Evolutionary conservation across 2,329 filamentous ascomycete species (phyloP).

Genomic region (Lecanicillium sp.): DNA sequence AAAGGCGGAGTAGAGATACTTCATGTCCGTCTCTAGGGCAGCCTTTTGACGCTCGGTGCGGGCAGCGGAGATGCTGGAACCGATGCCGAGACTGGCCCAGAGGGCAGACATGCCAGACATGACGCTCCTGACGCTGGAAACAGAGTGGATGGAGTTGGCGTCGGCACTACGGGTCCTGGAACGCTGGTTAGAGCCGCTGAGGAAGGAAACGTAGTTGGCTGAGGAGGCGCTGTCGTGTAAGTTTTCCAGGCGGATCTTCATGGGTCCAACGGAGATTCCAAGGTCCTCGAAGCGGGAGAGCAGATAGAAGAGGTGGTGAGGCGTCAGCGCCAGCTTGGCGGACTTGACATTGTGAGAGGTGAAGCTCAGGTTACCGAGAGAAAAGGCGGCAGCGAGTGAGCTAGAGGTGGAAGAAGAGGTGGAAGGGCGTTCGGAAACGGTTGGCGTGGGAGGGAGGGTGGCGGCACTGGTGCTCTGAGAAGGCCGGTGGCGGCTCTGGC

Average conservation of each 20-base stretch:
- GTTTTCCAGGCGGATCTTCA: constrained; percentile 94
- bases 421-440: constrained; percentile 55
- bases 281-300: constrained; percentile 93
- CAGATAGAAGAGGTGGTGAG: constrained; percentile 94
- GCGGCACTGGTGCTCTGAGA: constrained; percentile 59
- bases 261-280: constrained; percentile 82
- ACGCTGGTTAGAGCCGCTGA: constrained; percentile 69
- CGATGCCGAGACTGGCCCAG: constrained; percentile 83
- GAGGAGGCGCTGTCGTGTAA: constrained; percentile 82
- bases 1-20: constrained; percentile 95
- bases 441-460: constrained; percentile 48
- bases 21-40: constrained; percentile 77
- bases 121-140: constrained; percentile 93
- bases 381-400: constrained; percentile 77
- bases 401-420: constrained; percentile 65
- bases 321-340: constrained; percentile 84
- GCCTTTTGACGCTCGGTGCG: constrained; percentile 87
- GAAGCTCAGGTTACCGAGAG: constrained; percentile 78
- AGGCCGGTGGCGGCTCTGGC: constrained; percentile 65
- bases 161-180: constrained; percentile 75
- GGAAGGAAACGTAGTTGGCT: constrained; percentile 92
- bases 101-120: constrained; percentile 95
- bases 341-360: constrained; percentile 81
- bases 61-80: constrained; percentile 69
- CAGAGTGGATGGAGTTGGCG: constrained; percentile 86